These are phyloP conservation scores for Stenocarpella maydis DNA, from an alignment of 2,329 filamentous ascomycete species.

Conservation along the genomic window DNA sequence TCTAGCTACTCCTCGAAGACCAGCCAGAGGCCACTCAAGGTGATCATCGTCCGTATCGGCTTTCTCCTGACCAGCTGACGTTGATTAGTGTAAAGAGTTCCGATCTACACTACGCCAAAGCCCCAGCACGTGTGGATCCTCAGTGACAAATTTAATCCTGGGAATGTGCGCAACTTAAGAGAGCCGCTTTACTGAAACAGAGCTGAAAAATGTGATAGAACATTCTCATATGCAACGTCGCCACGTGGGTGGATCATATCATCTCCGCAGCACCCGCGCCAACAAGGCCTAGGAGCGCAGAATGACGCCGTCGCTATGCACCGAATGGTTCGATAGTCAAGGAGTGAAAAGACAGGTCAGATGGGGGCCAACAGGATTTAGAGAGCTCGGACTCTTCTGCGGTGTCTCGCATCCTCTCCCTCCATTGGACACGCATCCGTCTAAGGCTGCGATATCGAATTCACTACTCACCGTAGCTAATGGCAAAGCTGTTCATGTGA, in stretches of 20 bases:
- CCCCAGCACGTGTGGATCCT: not conserved
- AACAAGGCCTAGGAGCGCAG: not conserved
- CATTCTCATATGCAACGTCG: not conserved
- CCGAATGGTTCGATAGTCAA: not conserved
- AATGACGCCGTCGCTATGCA: not conserved
- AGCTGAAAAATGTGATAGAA: constrained; percentile 5
- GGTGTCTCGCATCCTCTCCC: too few relatives aligned
- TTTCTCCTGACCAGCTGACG: too few relatives aligned
- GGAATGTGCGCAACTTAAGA: not conserved
- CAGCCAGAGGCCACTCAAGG: too few relatives aligned
- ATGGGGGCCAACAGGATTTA: not conserved
- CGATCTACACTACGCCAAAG: not conserved
- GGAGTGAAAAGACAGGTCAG: not conserved
- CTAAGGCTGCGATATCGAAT: not conserved
- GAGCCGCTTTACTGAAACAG: not conserved
- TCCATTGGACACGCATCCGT: not conserved
- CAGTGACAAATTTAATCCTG: not conserved
- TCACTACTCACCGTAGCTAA: not conserved
- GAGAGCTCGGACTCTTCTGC: not conserved
- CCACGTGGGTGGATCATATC: not conserved
- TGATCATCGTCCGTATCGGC: not conserved
- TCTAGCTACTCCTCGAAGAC: not conserved
- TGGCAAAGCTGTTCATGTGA: constrained; percentile 17
- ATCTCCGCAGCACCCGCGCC: constrained; percentile 3
- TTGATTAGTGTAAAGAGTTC: not conserved